A percentile compares a stretch with the other conserved stretches of the same genome.
These are phyloP conservation scores for Xylaria sp. DNA, from an alignment of 495 filamentous ascomycete species.

Conservation along the genomic window DNA sequence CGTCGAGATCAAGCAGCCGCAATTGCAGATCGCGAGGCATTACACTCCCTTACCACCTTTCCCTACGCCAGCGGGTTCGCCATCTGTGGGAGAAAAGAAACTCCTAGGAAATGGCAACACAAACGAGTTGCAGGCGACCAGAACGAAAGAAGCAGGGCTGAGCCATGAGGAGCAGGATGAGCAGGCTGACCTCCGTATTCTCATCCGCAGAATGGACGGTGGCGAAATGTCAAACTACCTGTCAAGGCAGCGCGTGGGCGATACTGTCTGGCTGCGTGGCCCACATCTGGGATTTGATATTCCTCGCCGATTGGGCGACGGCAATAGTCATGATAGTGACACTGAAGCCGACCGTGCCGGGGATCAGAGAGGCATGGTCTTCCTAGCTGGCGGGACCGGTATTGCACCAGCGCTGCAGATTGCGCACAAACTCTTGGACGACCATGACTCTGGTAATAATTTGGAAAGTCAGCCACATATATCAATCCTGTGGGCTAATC, in stretches of 20 bases:
- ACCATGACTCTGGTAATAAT: slow-evolving; percentile 43
- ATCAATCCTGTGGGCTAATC: slow-evolving; percentile 52
- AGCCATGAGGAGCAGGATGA: slow-evolving; percentile 63
- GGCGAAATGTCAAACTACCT: slow-evolving; percentile 71
- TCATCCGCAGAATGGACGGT: slow-evolving; percentile 55
- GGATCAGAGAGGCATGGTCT: slow-evolving; percentile 60
- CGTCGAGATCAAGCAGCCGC: slow-evolving; percentile 91
- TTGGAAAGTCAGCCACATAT: slow-evolving; percentile 31
- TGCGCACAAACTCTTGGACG: slow-evolving; percentile 63
- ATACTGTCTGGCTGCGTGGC: slow-evolving; percentile 75
- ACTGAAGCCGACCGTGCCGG: background rate
- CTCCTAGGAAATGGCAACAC: background rate
- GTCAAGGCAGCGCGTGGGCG: slow-evolving; percentile 63
- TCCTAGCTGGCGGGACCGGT: slow-evolving; percentile 92
- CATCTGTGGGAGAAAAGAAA: background rate
- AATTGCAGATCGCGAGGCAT: slow-evolving; percentile 83
- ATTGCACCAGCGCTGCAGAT: slow-evolving; percentile 90
- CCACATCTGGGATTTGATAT: slow-evolving; percentile 76
- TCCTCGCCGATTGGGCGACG: slow-evolving; percentile 48
- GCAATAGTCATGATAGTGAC: background rate
- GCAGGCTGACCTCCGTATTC: slow-evolving; percentile 51
- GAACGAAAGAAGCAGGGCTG: slow-evolving; percentile 52
- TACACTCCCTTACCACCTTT: slow-evolving; percentile 84
- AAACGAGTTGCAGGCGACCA: background rate
- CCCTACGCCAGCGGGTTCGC: slow-evolving; percentile 23